Conservation (phyloP, 371 early-diverging fungal species). For the Circinella minor region DNA sequence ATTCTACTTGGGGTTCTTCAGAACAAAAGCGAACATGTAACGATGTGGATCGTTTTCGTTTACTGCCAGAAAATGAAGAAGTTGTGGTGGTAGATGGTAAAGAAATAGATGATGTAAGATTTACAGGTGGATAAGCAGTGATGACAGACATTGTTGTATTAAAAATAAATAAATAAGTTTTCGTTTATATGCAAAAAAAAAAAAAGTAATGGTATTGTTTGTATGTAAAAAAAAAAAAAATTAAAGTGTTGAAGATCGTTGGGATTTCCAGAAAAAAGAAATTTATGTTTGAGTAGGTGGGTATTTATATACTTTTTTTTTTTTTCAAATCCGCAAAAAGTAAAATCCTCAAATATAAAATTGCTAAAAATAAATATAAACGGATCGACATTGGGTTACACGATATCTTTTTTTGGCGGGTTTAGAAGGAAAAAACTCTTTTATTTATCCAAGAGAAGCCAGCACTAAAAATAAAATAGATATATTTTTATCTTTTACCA, state of each 20-base stretch:
- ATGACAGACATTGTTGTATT: constrained; percentile 11
- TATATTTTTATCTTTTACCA: neutral
- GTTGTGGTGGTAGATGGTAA: neutral
- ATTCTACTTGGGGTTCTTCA: constrained; percentile 34
- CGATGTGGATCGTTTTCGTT: constrained; percentile 21
- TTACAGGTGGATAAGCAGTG: constrained; percentile 2
- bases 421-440: neutral
- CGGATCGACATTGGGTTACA: constrained; percentile 2
- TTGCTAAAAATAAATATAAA: constrained; percentile 6
- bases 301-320: constrained; percentile 8
- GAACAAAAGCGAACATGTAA: constrained; percentile 44
- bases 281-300: neutral
- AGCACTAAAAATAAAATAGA: constrained; percentile 8
- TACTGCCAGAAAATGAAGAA: constrained; percentile 1
- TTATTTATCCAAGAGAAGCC: neutral
- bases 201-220: neutral
- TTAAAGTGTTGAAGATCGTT: neutral
- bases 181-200: neutral
- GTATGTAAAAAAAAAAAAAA: neutral
- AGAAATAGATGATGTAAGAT: neutral
- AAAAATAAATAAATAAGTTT: neutral
- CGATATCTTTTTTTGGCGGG: constrained; percentile 13
- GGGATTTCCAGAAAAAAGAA: constrained; percentile 5
- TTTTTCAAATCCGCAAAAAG: too few relatives aligned
- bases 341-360: too few relatives aligned